Conservation (phyloP, 352 stramenopile genomes). For the Pythium rishiriense region DNA sequence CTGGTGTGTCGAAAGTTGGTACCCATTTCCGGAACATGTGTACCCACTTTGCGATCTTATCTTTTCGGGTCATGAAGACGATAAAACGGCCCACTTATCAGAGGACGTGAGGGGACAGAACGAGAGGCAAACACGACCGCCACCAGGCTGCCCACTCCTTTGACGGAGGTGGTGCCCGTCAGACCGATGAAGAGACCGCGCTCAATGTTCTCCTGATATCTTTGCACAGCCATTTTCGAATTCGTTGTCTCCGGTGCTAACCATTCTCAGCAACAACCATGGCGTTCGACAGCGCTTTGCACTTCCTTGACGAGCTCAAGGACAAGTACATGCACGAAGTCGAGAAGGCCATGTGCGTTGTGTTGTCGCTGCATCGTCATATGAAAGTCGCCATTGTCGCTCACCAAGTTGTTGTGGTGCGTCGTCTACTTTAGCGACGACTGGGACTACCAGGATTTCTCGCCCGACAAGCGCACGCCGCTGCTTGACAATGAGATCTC, state of each 20-base stretch:
- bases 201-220: too few species aligned
- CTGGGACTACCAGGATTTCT: constrained; percentile 75
- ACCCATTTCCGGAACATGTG: not conserved
- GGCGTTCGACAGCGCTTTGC: constrained; percentile 34
- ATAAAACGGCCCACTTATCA: not conserved
- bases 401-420: not conserved
- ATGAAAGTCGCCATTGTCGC: not conserved
- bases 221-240: too few species aligned
- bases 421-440: constrained; percentile 40
- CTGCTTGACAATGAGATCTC: constrained; percentile 55
- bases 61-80: not conserved
- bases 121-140: constrained; percentile 2
- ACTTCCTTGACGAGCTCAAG: constrained; percentile 59
- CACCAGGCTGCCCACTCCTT: too few species aligned
- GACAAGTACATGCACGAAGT: constrained; percentile 62
- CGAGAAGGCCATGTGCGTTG: constrained; percentile 51
- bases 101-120: constrained; percentile 13
- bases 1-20: not conserved
- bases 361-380: not conserved
- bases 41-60: constrained; percentile 18
- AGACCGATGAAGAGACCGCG: too few species aligned
- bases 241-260: not conserved
- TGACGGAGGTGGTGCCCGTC: too few species aligned
- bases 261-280: constrained; percentile 1
- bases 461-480: constrained; percentile 58